A percentile compares a stretch with the other conserved stretches of the same genome.
These are phyloP conservation scores for Helotiales sp. DNA, from an alignment of 2,329 filamentous ascomycete species.

Conservation along the genomic window DNA sequence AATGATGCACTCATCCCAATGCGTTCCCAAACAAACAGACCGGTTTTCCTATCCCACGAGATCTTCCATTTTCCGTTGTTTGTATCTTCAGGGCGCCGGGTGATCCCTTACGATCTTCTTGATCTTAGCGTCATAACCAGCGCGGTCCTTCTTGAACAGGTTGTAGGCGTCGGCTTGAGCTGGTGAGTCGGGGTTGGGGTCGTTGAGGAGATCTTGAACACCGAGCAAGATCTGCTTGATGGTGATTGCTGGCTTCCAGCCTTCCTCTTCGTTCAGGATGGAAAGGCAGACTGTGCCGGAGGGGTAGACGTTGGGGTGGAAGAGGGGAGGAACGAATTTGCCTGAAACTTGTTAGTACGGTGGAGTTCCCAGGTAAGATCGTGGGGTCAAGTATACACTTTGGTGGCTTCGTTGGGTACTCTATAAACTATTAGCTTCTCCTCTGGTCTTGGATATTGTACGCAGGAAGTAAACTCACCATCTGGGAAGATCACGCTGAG, in stretches of 20 bases:
- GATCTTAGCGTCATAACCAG: constrained; percentile 88
- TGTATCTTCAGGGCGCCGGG: constrained; percentile 64
- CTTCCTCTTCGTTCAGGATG: constrained; percentile 97
- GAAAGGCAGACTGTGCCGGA: constrained; percentile 97
- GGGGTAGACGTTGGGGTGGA: constrained; percentile 98
- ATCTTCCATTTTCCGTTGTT: background rate
- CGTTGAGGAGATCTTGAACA: constrained; percentile 93
- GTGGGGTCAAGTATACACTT: constrained; percentile 73
- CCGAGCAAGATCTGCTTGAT: constrained; percentile 97
- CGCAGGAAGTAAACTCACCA: constrained; percentile 59
- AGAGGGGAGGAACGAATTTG: constrained; percentile 95
- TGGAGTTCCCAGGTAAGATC: constrained; percentile 10
- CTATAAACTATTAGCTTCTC: constrained; percentile 53
- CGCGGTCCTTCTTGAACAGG: constrained; percentile 87
- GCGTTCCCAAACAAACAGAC: background rate
- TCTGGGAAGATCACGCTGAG: constrained; percentile 91
- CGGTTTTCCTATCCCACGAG: background rate
- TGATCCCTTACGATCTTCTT: constrained; percentile 88
- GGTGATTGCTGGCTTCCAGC: constrained; percentile 97
- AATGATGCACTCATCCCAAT: background rate
- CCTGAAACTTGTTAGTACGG: constrained; percentile 56
- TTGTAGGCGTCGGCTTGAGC: constrained; percentile 98
- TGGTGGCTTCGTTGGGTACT: constrained; percentile 97
- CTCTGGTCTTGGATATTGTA: background rate
- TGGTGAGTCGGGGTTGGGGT: constrained; percentile 95